These are phyloP conservation scores for Aspergillus ostianus DNA, from an alignment of 495 filamentous ascomycete species.

Conservation along the genomic window DNA sequence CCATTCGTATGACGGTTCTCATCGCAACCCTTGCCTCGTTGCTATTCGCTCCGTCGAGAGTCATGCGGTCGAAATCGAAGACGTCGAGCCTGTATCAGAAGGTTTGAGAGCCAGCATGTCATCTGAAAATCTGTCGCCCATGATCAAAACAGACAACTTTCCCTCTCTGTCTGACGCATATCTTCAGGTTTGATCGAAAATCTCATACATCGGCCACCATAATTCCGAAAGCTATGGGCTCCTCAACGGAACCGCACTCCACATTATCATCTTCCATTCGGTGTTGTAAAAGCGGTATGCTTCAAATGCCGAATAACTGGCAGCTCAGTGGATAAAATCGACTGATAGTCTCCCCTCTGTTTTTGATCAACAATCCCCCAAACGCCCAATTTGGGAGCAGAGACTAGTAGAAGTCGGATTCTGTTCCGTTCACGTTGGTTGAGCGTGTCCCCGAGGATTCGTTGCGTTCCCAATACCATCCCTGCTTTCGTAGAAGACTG, in stretches of 20 bases:
- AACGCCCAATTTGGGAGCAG: slow-evolving; percentile 27
- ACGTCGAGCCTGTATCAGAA: not conserved
- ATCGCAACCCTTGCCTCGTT: slow-evolving; percentile 22
- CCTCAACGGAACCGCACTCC: slow-evolving; percentile 29
- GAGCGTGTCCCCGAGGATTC: not conserved
- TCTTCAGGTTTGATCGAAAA: slow-evolving; percentile 18
- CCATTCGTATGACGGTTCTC: slow-evolving; percentile 23
- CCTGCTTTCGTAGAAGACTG: not conserved
- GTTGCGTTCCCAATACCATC: not conserved
- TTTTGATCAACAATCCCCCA: slow-evolving; percentile 28
- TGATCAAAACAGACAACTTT: slow-evolving; percentile 6
- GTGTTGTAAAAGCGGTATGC: slow-evolving; percentile 24
- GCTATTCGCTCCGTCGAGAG: slow-evolving; percentile 23
- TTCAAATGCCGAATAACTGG: slow-evolving; percentile 5
- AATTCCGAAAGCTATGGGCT: slow-evolving; percentile 27
- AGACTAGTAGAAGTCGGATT: slow-evolving; percentile 17
- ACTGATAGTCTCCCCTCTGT: slow-evolving; percentile 26
- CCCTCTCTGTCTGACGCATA: slow-evolving; percentile 8
- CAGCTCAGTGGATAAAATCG: slow-evolving; percentile 27
- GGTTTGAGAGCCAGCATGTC: not conserved
- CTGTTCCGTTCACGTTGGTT: slow-evolving; percentile 10
- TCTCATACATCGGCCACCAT: slow-evolving; percentile 22
- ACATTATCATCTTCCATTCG: slow-evolving; percentile 29
- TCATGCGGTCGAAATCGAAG: slow-evolving; percentile 12
- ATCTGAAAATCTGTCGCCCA: not conserved